phyloP scores from a whole-genome alignment of 768 basidiomycete genomes.

The Panaeolus papilionaceus region DNA sequence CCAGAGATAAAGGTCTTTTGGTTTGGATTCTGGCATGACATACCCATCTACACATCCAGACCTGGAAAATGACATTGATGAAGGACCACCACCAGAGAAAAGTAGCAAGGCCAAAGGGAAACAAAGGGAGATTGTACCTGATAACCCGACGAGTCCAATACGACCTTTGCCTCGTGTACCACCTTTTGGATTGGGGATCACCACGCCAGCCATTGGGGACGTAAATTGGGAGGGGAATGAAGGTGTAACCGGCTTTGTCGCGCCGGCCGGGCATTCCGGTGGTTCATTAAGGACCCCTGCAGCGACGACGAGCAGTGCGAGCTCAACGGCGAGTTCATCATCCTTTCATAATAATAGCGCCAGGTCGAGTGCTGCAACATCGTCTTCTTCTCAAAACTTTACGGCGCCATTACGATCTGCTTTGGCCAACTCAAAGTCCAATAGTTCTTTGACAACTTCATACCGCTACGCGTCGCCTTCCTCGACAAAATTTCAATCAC shows the following conservation, averaged over 20 bases:
- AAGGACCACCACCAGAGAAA: not conserved
- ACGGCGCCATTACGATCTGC: not conserved
- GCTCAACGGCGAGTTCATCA: constrained; percentile 3
- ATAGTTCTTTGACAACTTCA: not conserved
- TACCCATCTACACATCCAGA: constrained; percentile 1
- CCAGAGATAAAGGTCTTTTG: not conserved
- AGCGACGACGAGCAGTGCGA: constrained; percentile 3
- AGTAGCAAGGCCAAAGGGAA: constrained; percentile 9
- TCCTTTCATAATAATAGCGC: not conserved
- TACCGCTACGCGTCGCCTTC: not conserved
- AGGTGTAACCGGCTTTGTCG: not conserved
- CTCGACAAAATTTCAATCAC: not conserved
- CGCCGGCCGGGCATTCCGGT: constrained; percentile 6
- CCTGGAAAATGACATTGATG: not conserved
- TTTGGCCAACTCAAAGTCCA: not conserved
- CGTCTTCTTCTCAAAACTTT: constrained; percentile 4
- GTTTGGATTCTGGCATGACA: not conserved
- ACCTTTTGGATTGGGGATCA: not conserved
- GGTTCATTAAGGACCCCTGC: not conserved
- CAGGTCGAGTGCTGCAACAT: not conserved
- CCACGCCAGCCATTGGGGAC: not conserved
- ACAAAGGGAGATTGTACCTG: not conserved
- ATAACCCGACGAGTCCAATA: not conserved
- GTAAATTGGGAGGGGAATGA: not conserved
- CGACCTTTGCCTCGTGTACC: constrained; percentile 9